Percentiles rank a stretch among this genome's conserved stretches.
Conservation (phyloP, 108 stramenopile genomes). For the Bacterosira constricta region DNA sequence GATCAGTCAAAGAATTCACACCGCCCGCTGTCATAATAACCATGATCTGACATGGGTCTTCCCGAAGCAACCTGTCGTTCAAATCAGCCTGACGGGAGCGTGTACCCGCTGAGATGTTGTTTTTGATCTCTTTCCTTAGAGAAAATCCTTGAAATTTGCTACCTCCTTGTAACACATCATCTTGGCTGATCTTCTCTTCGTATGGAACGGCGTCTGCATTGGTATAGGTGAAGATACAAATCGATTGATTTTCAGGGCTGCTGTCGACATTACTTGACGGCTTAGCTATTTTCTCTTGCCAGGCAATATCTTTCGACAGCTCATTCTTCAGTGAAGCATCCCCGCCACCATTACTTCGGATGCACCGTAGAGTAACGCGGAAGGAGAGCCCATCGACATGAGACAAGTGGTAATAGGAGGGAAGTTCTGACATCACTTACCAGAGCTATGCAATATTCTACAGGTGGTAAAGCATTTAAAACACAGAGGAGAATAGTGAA, state of each 20-base stretch:
- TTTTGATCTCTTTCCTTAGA: background rate
- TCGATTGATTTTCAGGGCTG: background rate
- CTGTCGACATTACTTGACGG: background rate
- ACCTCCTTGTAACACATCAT: background rate
- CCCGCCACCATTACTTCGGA: background rate
- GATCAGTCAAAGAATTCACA: background rate
- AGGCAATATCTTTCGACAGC: slow-evolving; percentile 16
- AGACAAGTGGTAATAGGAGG: slow-evolving; percentile 34
- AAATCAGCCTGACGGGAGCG: background rate
- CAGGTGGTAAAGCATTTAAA: no score
- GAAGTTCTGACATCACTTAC: slow-evolving; percentile 9
- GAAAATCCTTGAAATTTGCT: background rate
- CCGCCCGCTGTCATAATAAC: slow-evolving; percentile 15
- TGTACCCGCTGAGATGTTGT: background rate
- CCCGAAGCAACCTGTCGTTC: slow-evolving; percentile 17
- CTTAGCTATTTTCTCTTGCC: slow-evolving; percentile 27
- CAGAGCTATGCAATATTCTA: no score
- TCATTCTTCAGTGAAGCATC: background rate
- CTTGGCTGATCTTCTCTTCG: background rate
- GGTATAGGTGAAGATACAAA: slow-evolving; percentile 24
- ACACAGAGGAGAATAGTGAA: no score
- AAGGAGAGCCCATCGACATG: slow-evolving; percentile 17
- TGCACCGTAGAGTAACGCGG: slow-evolving; percentile 14
- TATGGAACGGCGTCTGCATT: slow-evolving; percentile 1
- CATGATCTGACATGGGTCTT: slow-evolving; percentile 24